phyloP scores from a whole-genome alignment of 1,284 basidiomycete species.

The Macrocybe sp. region DNA sequence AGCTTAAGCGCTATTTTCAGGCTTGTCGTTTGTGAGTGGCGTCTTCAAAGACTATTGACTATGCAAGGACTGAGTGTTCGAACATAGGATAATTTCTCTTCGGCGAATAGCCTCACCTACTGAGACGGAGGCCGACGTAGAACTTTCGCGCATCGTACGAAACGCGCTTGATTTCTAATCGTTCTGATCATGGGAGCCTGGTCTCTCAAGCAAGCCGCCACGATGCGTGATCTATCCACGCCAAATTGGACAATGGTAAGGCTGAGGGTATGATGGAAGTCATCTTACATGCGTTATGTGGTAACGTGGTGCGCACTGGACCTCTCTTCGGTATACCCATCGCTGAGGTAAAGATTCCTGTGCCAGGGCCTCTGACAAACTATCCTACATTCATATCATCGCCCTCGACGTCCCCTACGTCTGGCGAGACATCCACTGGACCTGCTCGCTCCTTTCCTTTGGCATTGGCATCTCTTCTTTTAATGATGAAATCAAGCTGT shows the following conservation, averaged over 20 bases:
- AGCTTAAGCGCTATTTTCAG: background rate
- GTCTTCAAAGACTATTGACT: background rate
- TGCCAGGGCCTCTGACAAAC: slow-evolving; percentile 3
- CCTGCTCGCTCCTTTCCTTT: slow-evolving; percentile 26
- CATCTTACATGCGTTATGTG: no score
- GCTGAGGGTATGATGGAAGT: no score
- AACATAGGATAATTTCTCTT: slow-evolving; percentile 8
- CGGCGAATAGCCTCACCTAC: slow-evolving; percentile 7
- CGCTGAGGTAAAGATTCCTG: no score
- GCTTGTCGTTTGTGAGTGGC: slow-evolving; percentile 12
- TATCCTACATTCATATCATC: slow-evolving; percentile 27
- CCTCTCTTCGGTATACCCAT: background rate
- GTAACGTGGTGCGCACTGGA: background rate
- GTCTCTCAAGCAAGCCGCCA: no score
- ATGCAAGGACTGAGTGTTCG: background rate
- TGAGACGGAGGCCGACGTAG: slow-evolving; percentile 5
- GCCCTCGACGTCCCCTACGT: slow-evolving; percentile 12
- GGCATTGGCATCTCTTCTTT: slow-evolving; percentile 28
- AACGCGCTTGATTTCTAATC: background rate
- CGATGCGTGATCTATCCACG: no score
- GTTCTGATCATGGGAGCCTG: background rate
- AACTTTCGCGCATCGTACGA: slow-evolving; percentile 9
- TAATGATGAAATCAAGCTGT: slow-evolving; percentile 24
- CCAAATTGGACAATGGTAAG: no score
- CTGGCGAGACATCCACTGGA: slow-evolving; percentile 14